These are phyloP conservation scores for Chaetomium cochliodes DNA, from an alignment of 495 filamentous ascomycete genomes.

Conservation along the genomic window DNA sequence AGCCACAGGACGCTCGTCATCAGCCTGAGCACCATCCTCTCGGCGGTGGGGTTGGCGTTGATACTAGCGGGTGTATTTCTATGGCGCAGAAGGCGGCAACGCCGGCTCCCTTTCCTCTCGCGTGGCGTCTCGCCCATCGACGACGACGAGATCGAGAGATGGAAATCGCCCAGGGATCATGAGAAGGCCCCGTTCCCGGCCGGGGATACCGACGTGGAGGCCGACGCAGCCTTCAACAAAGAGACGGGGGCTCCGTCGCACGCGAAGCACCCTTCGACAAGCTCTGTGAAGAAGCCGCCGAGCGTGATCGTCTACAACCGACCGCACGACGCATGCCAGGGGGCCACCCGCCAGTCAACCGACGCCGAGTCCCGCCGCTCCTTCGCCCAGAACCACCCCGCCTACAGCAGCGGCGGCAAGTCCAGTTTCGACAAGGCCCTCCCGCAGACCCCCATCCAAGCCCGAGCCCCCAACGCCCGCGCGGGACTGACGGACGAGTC, in stretches of 20 bases:
- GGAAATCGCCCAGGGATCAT: slow-evolving; percentile 40
- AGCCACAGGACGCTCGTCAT: slow-evolving; percentile 41
- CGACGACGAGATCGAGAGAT: slow-evolving; percentile 53
- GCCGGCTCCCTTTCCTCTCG: slow-evolving; percentile 40
- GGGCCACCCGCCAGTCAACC: slow-evolving; percentile 33
- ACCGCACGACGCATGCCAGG: slow-evolving; percentile 15
- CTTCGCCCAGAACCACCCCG: slow-evolving; percentile 16
- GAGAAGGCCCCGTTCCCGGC: slow-evolving; percentile 27
- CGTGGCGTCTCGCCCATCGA: slow-evolving; percentile 51
- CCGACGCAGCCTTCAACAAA: slow-evolving; percentile 27
- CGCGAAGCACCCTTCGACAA: slow-evolving; percentile 40
- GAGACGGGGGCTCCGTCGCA: slow-evolving; percentile 30
- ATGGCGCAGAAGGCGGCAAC: slow-evolving; percentile 35
- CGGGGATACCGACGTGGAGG: slow-evolving; percentile 28
- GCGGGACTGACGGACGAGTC: slow-evolving; percentile 51
- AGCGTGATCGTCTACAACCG: slow-evolving; percentile 49
- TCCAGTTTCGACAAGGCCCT: slow-evolving; percentile 43
- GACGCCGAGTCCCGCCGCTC: slow-evolving; percentile 42
- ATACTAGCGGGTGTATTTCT: slow-evolving; percentile 35
- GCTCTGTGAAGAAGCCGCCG: slow-evolving; percentile 43
- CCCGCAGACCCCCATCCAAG: slow-evolving; percentile 46
- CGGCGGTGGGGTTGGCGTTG: slow-evolving; percentile 38
- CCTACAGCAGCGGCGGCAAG: slow-evolving; percentile 27
- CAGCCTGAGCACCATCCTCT: slow-evolving; percentile 45
- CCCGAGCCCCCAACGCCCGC: slow-evolving; percentile 49